Evolutionary conservation across 2,329 filamentous ascomycete genomes (phyloP), one percentile per base, ranked within the genome.

Genomic region (Didymosphaeria variabile): DNA sequence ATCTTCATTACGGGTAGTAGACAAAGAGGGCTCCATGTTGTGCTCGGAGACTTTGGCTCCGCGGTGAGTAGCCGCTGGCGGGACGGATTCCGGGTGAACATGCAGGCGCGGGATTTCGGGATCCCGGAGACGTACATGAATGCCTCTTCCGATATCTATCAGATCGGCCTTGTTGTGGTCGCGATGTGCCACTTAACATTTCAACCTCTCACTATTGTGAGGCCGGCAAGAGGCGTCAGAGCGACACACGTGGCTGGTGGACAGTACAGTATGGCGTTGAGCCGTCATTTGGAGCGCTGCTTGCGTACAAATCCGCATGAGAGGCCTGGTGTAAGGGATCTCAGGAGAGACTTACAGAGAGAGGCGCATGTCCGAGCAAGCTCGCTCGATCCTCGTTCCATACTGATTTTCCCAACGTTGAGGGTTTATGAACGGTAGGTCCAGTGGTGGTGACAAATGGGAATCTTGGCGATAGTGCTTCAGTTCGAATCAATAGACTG

Each of bases 31-130:
- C 45, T 47, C 6, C 23, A 21, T 17, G 45, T 47, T 13, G 45
- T 47, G 17, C 12, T 47, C 6, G 45, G 45, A 10, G 45, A 29
- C 15, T 47, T 47, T 26, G 23, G 45, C 45, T n/a, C 45, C 3
- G 45, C 45, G 21, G 45, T 47, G 23, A 55, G 40, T 21, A 21
- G 40, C 5, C 2, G 5, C 8, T 44, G n/a, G 29, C 29, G 21
- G 26, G 40, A 67, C 44, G 58, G 13, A 19, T 36, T 17, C 26
- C 10, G 9, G 17, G 40, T 44, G 40, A 4, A 21, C 8, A 21
- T 44, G 40, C 40, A 21, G 40, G 40, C 4, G 9, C n/a, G 6
- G 19, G 40, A 21, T 12, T 44, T 44, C 10, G n/a, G 40, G 7
- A 21, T 44, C 40, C 40, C 40, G 17, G 40, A 44, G 40, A 34